Base-by-base conservation (phyloP, 1,284 basidiomycete species). In the Megacollybia platyphylla region DNA sequence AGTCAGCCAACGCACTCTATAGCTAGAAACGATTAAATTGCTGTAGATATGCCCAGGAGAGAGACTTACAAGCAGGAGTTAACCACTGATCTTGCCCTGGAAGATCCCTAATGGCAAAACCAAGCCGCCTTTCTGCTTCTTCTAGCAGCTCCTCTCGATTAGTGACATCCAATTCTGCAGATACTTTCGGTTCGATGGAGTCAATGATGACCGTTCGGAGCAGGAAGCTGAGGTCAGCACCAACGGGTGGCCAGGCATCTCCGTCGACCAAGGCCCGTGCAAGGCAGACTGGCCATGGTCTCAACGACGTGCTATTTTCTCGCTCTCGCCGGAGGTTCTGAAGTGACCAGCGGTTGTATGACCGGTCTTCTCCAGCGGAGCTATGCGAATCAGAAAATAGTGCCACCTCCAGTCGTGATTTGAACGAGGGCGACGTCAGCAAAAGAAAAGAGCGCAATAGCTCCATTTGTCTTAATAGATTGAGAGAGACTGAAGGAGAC, bases 211-310 rank as follows among this genome's bases (percentile, higher is more conserved):
- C 86, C 0, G 80, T 80, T 35, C 88, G 64, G 35, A 93, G 62
- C 48, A 80, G 76, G 57, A 84, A 89, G 49, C 85, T 82, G 32
- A 93, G 64, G 52, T 90, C 87, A 1, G 80, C 72, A 8, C 86
- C 87, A 11, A 84, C 81, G 3, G 89, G 88, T 0, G 89, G 88
- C 88, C 88, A 93, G 4, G 68, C 73, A 39, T 75, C 73, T 36
- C 79, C 64, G 41, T 81, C 78, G 40, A 81, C 73, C 29, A 92
- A 59, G 2, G 76, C 73, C 0, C 78, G 64, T 2, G 84, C 79
- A 3, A 92, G 61, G 1, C 88, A 89, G 4, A 90, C 71, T 0
- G 79, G 75, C 77, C 80, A 82, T 17, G 64, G 63, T 48, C 51
- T 41, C 31, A 47, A 46, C 18, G 28, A 29, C 20, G 31, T 20